Conservation (phyloP, 495 filamentous ascomycete genomes). For the Chaetomium fimeti region DNA sequence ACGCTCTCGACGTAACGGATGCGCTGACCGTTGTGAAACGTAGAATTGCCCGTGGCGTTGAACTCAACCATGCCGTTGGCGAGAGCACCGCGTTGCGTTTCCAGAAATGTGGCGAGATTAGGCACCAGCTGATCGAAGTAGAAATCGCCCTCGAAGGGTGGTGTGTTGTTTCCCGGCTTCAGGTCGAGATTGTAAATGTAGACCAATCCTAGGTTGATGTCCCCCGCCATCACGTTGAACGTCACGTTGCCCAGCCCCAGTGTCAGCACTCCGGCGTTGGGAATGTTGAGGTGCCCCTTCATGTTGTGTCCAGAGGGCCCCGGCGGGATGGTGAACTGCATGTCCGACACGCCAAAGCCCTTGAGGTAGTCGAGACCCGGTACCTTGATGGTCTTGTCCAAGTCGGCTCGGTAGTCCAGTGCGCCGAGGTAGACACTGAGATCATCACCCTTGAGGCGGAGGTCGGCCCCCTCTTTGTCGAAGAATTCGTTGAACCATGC, state of each 20-base stretch:
- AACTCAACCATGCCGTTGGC: conserved; percentile 42
- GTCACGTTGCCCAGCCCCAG: conserved; percentile 52
- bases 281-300: conserved; percentile 41
- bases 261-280: conserved; percentile 48
- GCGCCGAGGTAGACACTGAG: conserved; percentile 40
- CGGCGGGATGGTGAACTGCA: conserved; percentile 43
- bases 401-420: conserved; percentile 36
- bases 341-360: conserved; percentile 46
- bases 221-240: conserved; percentile 42
- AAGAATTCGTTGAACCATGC: conserved; percentile 42
- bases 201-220: conserved; percentile 43
- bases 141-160: conserved; percentile 40
- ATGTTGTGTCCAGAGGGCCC: conserved; percentile 42
- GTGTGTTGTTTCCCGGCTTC: conserved; percentile 48
- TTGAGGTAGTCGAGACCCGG: conserved; percentile 42
- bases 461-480: conserved; percentile 34
- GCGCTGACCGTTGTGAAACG: conserved; percentile 44
- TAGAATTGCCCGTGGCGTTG: conserved; percentile 44
- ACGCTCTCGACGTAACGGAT: conserved; percentile 47
- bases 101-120: conserved; percentile 42
- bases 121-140: conserved; percentile 36
- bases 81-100: conserved; percentile 36
- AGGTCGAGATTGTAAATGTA: conserved; percentile 43
- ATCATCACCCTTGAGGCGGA: conserved; percentile 41
- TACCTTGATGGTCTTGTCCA: conserved; percentile 45